phyloP scores from a whole-genome alignment of 108 stramenopile species.

The Cyclotella baltica region DNA sequence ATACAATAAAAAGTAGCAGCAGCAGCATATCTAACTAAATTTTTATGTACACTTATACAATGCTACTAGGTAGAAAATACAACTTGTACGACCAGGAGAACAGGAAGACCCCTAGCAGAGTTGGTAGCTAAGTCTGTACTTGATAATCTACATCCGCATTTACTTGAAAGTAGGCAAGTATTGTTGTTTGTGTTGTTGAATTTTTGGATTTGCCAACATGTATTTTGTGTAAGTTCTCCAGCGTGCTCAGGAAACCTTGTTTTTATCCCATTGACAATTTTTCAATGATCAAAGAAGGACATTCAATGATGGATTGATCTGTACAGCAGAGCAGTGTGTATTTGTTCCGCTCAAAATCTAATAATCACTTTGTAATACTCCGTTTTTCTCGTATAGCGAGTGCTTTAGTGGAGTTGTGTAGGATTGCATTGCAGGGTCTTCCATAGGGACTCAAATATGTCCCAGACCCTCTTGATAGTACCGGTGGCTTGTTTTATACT shows the following conservation, averaged over 20 bases:
- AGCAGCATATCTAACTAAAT: constrained; percentile 11
- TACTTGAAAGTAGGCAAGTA: background rate
- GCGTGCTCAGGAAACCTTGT: background rate
- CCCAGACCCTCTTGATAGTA: background rate
- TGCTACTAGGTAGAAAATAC: background rate
- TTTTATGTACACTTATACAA: background rate
- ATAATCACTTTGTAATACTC: background rate
- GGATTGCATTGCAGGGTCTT: background rate
- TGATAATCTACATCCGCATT: background rate
- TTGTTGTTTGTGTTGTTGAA: no score
- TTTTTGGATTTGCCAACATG: background rate
- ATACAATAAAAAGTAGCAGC: no score
- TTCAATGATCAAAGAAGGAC: background rate
- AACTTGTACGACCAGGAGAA: background rate
- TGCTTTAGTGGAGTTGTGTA: background rate
- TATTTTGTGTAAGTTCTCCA: background rate
- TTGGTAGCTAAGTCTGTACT: background rate
- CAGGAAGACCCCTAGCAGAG: background rate
- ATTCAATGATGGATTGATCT: background rate
- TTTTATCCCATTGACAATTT: background rate
- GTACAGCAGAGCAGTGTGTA: background rate
- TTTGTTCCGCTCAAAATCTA: background rate
- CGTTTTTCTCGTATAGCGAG: background rate
- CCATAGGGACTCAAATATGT: background rate
- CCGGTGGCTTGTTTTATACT: background rate